These are phyloP conservation scores for Symbiotaphrina buchneri DNA, from an alignment of 495 filamentous ascomycete species.

Conservation along the genomic window DNA sequence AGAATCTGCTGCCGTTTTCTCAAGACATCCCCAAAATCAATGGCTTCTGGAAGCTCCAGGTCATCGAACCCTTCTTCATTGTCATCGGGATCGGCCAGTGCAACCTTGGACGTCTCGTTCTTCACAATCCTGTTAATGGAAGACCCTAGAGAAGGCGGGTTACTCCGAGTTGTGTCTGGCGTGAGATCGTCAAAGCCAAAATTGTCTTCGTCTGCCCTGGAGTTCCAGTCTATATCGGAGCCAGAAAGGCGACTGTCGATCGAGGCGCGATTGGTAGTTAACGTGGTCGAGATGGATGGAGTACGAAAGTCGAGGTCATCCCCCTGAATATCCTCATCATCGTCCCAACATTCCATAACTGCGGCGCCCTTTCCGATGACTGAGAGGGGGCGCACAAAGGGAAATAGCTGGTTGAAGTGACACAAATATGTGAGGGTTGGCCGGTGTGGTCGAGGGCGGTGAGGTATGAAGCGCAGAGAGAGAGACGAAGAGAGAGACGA, in stretches of 20 bases:
- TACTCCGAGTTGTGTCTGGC: too few relatives aligned
- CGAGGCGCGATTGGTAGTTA: too few relatives aligned
- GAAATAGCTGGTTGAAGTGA: background rate
- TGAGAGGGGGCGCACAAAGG: background rate
- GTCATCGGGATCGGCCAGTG: slow-evolving; percentile 37
- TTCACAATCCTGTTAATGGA: too few relatives aligned
- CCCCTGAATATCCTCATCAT: slow-evolving; percentile 60
- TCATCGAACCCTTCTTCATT: slow-evolving; percentile 61
- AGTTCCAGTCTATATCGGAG: slow-evolving; percentile 56
- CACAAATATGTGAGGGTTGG: too few relatives aligned
- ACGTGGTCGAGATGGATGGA: slow-evolving; percentile 33
- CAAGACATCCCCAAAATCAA: slow-evolving; percentile 58
- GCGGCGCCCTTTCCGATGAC: background rate
- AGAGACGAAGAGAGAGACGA: too few relatives aligned
- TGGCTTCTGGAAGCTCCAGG: slow-evolving; percentile 55
- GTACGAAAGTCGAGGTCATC: slow-evolving; percentile 46
- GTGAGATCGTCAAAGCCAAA: too few relatives aligned
- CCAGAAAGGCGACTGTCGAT: too few relatives aligned
- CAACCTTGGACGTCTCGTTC: slow-evolving; percentile 54
- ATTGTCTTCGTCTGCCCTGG: slow-evolving; percentile 60
- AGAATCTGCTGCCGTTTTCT: slow-evolving; percentile 29
- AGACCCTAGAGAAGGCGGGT: too few relatives aligned
- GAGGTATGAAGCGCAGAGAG: too few relatives aligned
- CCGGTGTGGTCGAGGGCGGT: too few relatives aligned
- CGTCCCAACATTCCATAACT: slow-evolving; percentile 69